These are phyloP conservation scores for Lepiota venenata DNA, from an alignment of 768 basidiomycete species.

Conservation along the genomic window DNA sequence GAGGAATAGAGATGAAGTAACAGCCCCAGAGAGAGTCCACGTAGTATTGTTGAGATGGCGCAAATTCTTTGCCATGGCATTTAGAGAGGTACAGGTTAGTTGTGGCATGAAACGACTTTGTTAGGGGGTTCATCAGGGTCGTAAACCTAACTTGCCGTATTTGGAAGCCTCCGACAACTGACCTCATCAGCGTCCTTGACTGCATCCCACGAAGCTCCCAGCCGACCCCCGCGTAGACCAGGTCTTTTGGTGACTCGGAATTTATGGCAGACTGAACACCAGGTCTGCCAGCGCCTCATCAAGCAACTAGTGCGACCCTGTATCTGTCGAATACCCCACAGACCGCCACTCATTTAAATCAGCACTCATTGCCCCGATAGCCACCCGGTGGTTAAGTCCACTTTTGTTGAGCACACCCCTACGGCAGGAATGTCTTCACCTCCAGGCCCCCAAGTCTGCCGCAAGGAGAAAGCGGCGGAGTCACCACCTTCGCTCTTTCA, in stretches of 20 bases:
- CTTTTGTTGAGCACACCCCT: background rate
- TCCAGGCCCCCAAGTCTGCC: constrained; percentile 21
- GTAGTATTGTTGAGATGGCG: background rate
- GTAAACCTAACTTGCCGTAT: constrained; percentile 1
- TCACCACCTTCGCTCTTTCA: constrained; percentile 56
- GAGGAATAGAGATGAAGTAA: no score
- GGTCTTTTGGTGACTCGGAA: background rate
- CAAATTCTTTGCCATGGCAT: background rate
- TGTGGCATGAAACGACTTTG: background rate
- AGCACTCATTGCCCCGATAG: background rate
- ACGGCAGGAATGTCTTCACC: constrained; percentile 4
- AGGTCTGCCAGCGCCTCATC: background rate
- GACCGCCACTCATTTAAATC: background rate
- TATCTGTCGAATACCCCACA: no score
- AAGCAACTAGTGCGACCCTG: background rate
- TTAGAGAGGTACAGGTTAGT: background rate
- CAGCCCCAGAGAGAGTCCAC: no score
- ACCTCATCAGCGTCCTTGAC: background rate
- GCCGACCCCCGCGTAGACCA: background rate
- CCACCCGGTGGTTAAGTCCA: background rate
- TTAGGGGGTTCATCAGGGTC: background rate
- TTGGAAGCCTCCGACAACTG: constrained; percentile 4
- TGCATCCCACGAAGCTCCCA: constrained; percentile 2
- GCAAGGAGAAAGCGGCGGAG: constrained; percentile 35
- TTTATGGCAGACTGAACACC: background rate